A percentile compares a stretch with the other conserved stretches of the same genome.
Evolutionary conservation across 129 eudicot species (phyloP).

Genomic region (Solidago caesia): DNA sequence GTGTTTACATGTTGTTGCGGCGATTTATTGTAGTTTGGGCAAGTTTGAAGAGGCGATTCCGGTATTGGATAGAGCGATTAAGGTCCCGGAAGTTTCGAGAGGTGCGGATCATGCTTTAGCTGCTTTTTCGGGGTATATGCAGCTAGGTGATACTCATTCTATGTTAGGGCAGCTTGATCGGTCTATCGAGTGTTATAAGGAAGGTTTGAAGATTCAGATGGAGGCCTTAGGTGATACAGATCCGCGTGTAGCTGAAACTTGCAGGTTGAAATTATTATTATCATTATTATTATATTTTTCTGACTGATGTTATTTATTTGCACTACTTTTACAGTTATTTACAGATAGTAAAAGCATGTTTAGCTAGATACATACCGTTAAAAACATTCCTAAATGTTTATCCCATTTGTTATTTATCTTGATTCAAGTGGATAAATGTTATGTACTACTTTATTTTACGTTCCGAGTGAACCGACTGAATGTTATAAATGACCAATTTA

Average conservation of each 20-base stretch:
- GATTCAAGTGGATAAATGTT: too few species aligned
- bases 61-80: constrained; percentile 85
- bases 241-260: constrained; percentile 97
- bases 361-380: too few species aligned
- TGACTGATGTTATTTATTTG: too few species aligned
- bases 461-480: too few species aligned
- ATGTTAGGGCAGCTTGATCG: constrained; percentile 93
- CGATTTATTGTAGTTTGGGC: constrained; percentile 94
- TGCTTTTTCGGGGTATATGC: constrained; percentile 93
- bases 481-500: too few species aligned
- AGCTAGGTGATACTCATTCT: constrained; percentile 89
- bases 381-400: too few species aligned
- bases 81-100: constrained; percentile 69
- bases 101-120: constrained; percentile 98
- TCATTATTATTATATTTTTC: background rate
- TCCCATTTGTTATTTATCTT: too few species aligned
- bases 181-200: constrained; percentile 80
- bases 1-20: constrained; percentile 97
- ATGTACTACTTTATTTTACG: too few species aligned
- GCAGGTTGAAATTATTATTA: constrained; percentile 50
- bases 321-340: too few species aligned
- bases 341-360: too few species aligned
- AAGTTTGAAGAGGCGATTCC: constrained; percentile 93
- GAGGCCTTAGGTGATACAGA: constrained; percentile 88
- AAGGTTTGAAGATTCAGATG: constrained; percentile 88